Conservation (phyloP, 169 alveolate genomes). For the Plasmodium reichenowi region DNA sequence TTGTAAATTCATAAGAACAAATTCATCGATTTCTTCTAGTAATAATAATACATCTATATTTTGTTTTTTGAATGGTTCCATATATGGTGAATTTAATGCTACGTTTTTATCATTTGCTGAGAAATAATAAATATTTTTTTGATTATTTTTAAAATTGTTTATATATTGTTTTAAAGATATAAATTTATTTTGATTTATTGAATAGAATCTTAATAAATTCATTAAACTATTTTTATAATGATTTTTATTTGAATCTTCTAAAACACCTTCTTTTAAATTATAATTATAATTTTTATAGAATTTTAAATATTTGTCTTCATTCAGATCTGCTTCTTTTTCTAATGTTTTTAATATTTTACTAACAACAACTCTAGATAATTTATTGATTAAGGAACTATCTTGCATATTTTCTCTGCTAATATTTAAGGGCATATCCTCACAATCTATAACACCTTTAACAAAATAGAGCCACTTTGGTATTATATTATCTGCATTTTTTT, state of each 20-base stretch:
- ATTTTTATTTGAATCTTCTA: constrained; percentile 85
- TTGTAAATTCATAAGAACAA: constrained; percentile 89
- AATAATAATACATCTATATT: constrained; percentile 88
- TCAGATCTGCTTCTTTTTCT: constrained; percentile 91
- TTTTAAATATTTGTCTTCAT: constrained; percentile 87
- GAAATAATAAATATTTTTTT: constrained; percentile 90
- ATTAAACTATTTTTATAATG: constrained; percentile 79
- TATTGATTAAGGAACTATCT: constrained; percentile 92
- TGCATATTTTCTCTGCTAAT: constrained; percentile 96
- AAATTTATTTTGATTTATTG: constrained; percentile 76
- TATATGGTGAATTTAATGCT: constrained; percentile 92
- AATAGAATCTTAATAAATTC: constrained; percentile 78
- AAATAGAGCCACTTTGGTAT: constrained; percentile 96
- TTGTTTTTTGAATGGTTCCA: constrained; percentile 89
- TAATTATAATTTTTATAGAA: constrained; percentile 89
- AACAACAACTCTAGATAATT: constrained; percentile 93
- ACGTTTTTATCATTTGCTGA: constrained; percentile 87
- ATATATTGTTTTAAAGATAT: constrained; percentile 85
- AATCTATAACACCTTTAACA: constrained; percentile 97
- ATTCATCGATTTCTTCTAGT: constrained; percentile 92
- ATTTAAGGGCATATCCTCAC: constrained; percentile 98
- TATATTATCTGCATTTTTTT: constrained; percentile 92
- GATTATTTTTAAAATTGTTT: constrained; percentile 84
- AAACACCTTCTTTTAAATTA: constrained; percentile 89
- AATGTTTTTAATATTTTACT: constrained; percentile 91